Conservation (phyloP, 1,139 yeast genomes). For the Pichia sp. region DNA sequence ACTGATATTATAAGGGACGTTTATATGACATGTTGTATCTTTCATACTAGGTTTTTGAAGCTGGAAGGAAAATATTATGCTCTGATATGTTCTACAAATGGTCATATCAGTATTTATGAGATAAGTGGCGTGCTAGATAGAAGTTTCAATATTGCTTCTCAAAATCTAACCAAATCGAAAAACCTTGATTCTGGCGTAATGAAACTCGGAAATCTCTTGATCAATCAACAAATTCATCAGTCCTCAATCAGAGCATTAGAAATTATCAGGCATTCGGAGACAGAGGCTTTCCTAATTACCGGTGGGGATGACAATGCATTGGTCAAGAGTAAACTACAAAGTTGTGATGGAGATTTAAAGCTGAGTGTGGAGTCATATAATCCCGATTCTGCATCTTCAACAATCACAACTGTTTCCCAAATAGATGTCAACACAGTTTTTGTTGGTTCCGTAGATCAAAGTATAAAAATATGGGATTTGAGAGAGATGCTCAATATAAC, state of each 20-base stretch:
- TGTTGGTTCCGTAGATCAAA: conserved; percentile 73
- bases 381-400: conserved; percentile 71
- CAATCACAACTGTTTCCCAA: conserved; percentile 60
- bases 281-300: conserved; percentile 34
- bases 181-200: background rate
- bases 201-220: conserved; percentile 19
- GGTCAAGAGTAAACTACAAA: conserved; percentile 31
- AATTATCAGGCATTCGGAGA: conserved; percentile 21
- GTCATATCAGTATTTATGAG: conserved; percentile 60
- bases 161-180: background rate
- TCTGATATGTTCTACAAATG: conserved; percentile 74
- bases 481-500: conserved; percentile 32
- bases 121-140: conserved; percentile 29
- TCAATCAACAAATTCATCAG: conserved; percentile 62
- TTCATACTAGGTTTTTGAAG: conserved; percentile 47
- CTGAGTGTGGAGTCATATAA: conserved; percentile 30
- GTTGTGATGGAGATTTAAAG: conserved; percentile 9
- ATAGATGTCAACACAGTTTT: conserved; percentile 31
- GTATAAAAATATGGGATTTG: conserved; percentile 56
- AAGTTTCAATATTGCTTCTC: conserved; percentile 10
- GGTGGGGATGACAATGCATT: conserved; percentile 94
- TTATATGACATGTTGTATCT: conserved; percentile 70
- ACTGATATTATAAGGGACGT: conserved; percentile 37
- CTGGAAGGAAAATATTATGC: conserved; percentile 31
- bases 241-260: conserved; percentile 65